phyloP scores from a whole-genome alignment of 73 alveolate genomes.

The Paramecium pentaurelia region DNA sequence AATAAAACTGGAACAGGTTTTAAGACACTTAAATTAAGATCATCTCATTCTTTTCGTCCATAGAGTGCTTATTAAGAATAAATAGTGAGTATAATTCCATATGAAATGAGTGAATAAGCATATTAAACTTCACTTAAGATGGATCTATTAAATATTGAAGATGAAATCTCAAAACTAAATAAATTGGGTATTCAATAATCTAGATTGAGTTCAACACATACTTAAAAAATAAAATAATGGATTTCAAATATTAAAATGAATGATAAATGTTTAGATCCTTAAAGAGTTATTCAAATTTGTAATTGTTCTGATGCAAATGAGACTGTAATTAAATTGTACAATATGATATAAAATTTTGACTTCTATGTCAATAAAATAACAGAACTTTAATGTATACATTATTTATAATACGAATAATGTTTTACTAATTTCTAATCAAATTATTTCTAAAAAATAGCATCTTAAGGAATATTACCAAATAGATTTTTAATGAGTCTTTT shows the following conservation, averaged over 20 bases:
- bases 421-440: not conserved
- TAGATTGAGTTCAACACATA: not conserved
- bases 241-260: not conserved
- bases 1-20: not conserved
- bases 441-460: not conserved
- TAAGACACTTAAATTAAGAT: not conserved
- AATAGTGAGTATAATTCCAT: not conserved
- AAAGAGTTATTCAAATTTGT: not conserved
- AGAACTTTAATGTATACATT: not conserved
- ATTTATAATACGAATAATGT: not conserved
- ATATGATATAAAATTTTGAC: conserved; percentile 19
- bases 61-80: not conserved
- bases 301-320: not conserved
- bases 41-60: not conserved
- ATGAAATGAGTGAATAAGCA: conserved; percentile 32
- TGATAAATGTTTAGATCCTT: not conserved
- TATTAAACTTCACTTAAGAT: not conserved
- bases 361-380: not conserved
- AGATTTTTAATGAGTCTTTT: not conserved
- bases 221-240: not conserved
- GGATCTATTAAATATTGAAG: conserved; percentile 2
- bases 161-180: not conserved
- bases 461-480: not conserved
- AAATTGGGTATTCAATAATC: not conserved
- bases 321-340: not conserved